Evolutionary conservation across 495 filamentous ascomycete genomes (phyloP).

Genomic region (Aspergillus bertholletiae): DNA sequence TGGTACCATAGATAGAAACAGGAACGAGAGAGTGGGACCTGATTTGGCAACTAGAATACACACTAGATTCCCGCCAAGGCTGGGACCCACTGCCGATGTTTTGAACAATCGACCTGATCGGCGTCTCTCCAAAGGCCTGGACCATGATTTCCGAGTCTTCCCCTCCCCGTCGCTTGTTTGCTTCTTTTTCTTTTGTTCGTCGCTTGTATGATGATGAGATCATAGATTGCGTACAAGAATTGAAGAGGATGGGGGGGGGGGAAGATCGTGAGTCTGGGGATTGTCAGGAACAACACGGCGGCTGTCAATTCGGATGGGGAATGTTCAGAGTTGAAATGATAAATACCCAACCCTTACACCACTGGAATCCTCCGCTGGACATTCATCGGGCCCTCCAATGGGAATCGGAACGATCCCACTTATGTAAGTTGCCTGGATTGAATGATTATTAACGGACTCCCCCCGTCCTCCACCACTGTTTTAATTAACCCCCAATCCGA

Average conservation of each 20-base stretch:
- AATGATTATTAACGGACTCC: neutral
- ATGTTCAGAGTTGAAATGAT: neutral
- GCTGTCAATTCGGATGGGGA: too few relatives aligned
- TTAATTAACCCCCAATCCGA: neutral
- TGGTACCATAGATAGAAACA: slow-evolving; percentile 15
- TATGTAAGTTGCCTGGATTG: neutral
- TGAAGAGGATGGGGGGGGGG: too few relatives aligned
- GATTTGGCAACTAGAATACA: slow-evolving; percentile 8
- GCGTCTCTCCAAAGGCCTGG: slow-evolving; percentile 3
- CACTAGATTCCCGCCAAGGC: slow-evolving; percentile 1
- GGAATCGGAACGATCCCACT: neutral
- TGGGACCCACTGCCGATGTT: slow-evolving; percentile 3
- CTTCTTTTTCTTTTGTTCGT: neutral
- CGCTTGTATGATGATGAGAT: neutral
- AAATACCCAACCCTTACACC: neutral
- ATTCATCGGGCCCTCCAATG: neutral
- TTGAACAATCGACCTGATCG: slow-evolving; percentile 11
- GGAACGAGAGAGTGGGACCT: slow-evolving; percentile 6
- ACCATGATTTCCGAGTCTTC: neutral
- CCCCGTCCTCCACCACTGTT: neutral
- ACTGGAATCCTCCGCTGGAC: neutral
- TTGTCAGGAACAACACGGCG: too few relatives aligned
- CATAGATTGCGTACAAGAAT: neutral
- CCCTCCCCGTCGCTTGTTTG: neutral
- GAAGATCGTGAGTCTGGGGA: too few relatives aligned